phyloP scores from a whole-genome alignment of 441 rosid species.

The Adansonia madagascariensis region DNA sequence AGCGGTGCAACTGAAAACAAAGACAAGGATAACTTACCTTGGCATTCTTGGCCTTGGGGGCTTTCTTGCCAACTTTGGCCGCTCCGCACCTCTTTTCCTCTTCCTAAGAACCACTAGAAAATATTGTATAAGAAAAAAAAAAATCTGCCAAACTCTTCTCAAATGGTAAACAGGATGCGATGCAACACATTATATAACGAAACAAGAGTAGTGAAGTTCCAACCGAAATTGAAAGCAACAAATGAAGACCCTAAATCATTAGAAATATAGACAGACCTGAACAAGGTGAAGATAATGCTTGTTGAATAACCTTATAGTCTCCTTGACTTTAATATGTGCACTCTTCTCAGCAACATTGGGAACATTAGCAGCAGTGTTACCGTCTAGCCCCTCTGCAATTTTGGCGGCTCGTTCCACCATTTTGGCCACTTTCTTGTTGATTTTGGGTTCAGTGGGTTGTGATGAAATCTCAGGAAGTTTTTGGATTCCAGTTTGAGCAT shows the following conservation, averaged over 20 bases:
- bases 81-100: conserved; percentile 58
- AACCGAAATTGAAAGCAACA: not conserved
- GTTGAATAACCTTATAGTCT: conserved; percentile 74
- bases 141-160: not conserved
- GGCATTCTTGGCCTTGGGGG: conserved; percentile 35
- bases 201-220: not conserved
- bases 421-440: conserved; percentile 12
- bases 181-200: not conserved
- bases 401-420: conserved; percentile 21
- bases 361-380: conserved; percentile 23
- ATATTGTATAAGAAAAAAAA: not conserved
- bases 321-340: conserved; percentile 61
- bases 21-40: conserved; percentile 36
- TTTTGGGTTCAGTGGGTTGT: not conserved
- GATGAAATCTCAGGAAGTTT: not conserved
- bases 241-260: not conserved
- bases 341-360: conserved; percentile 41
- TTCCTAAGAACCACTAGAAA: conserved; percentile 43
- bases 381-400: conserved; percentile 16
- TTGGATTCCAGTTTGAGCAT: not conserved
- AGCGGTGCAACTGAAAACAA: not conserved
- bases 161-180: not conserved
- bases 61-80: conserved; percentile 33
- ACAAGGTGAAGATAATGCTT: conserved; percentile 76
- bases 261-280: conserved; percentile 50